Evolutionary conservation across 1,284 basidiomycete species (phyloP).

Genomic region (Moniliophthora roreri): DNA sequence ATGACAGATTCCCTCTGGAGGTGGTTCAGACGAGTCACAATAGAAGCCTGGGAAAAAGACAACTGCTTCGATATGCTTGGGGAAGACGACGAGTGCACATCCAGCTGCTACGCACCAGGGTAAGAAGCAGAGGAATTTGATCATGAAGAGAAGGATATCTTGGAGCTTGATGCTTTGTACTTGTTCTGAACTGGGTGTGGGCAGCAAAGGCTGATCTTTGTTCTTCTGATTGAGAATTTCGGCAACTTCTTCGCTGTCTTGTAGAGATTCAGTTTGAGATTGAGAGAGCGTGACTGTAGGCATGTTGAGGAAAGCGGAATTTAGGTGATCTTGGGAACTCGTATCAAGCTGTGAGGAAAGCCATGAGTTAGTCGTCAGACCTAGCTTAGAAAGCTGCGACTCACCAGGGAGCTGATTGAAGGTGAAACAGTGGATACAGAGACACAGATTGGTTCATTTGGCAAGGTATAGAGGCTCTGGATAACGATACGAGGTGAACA

Average conservation of each 20-base stretch:
- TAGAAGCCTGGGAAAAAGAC: constrained; percentile 41
- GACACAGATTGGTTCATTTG: constrained; percentile 26
- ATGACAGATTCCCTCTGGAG: constrained; percentile 38
- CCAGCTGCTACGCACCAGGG: constrained; percentile 51
- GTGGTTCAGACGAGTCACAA: constrained; percentile 14
- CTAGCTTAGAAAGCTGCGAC: not conserved
- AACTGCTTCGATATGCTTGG: constrained; percentile 35
- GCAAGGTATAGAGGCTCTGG: constrained; percentile 30
- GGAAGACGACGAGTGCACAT: constrained; percentile 39
- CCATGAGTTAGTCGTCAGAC: too few relatives aligned
- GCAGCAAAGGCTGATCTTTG: too few relatives aligned
- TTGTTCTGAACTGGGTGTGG: not conserved
- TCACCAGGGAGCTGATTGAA: not conserved
- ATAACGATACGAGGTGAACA: not conserved
- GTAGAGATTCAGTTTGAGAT: too few relatives aligned
- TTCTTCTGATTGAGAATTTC: too few relatives aligned
- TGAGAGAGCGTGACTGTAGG: too few relatives aligned
- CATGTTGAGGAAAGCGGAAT: not conserved
- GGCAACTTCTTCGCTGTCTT: too few relatives aligned
- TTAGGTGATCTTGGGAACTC: too few relatives aligned
- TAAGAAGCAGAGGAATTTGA: constrained; percentile 35
- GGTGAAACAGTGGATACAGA: constrained; percentile 4
- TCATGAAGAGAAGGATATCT: not conserved
- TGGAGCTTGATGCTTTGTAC: not conserved
- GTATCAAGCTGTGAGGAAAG: not conserved